Conservation (phyloP, 495 filamentous ascomycete genomes). For the Annulohypoxylon maeteangense region DNA sequence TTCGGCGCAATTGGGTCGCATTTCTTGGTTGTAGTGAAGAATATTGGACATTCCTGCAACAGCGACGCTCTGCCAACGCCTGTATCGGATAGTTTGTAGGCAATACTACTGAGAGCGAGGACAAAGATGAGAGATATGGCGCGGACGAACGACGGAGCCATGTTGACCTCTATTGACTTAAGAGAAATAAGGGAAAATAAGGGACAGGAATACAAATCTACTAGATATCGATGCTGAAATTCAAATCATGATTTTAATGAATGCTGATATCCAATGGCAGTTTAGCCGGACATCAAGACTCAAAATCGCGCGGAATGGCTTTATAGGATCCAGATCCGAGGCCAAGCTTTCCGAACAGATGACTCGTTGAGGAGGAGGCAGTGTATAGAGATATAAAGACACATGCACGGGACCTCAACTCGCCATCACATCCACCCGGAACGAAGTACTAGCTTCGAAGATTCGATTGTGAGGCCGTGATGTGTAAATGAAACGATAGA, state of each 20-base stretch:
- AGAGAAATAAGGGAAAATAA: background rate
- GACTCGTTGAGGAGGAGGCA: background rate
- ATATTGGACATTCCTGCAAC: conserved; percentile 39
- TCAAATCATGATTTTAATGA: conserved; percentile 27
- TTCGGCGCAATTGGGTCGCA: conserved; percentile 44
- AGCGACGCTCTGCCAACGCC: conserved; percentile 7
- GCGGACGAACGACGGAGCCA: conserved; percentile 23
- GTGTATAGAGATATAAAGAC: background rate
- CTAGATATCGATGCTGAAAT: conserved; percentile 1
- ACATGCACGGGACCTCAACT: background rate
- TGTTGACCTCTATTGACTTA: conserved; percentile 6
- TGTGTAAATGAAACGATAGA: background rate
- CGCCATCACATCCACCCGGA: background rate
- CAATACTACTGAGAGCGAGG: conserved; percentile 7
- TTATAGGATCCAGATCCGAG: background rate
- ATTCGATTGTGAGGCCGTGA: background rate
- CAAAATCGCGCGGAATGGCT: background rate
- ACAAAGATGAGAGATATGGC: conserved; percentile 1
- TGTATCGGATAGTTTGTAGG: conserved; percentile 9
- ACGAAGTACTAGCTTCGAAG: conserved; percentile 15
- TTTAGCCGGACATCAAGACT: conserved; percentile 14
- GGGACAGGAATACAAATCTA: conserved; percentile 11
- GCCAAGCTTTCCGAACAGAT: background rate
- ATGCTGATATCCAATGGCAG: conserved; percentile 14
- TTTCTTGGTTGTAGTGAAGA: conserved; percentile 29